Percentiles rank a stretch among this genome's conserved stretches.
Evolutionary conservation across 139 green algal genomes (phyloP).

Genomic region (Chlorella sp.): DNA sequence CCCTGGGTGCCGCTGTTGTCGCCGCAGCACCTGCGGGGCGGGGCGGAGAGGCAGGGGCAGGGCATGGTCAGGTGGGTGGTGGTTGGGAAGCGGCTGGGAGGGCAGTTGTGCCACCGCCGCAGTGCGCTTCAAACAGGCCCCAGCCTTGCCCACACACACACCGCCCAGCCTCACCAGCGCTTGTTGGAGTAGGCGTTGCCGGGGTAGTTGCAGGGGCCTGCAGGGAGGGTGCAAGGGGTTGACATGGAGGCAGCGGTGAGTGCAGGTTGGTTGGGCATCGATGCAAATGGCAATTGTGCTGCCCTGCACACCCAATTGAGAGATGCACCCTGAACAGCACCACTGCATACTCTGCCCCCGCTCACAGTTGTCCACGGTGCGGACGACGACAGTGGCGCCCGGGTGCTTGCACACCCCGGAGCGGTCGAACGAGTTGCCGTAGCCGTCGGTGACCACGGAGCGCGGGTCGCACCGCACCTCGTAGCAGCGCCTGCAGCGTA

Average conservation of each 20-base stretch:
- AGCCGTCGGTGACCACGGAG: slow-evolving; percentile 22
- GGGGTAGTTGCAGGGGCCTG: slow-evolving; percentile 50
- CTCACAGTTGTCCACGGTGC: slow-evolving; percentile 43
- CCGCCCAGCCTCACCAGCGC: slow-evolving; percentile 39
- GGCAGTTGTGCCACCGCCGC: too few species aligned
- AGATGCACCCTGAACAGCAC: too few species aligned
- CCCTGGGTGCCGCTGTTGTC: slow-evolving; percentile 28
- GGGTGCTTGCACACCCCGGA: not conserved
- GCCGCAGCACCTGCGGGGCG: slow-evolving; percentile 35
- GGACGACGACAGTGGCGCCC: slow-evolving; percentile 25
- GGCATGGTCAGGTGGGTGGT: too few species aligned
- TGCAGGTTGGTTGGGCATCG: not conserved
- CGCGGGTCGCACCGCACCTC: slow-evolving; percentile 37
- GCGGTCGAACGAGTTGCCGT: not conserved
- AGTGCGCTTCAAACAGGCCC: too few species aligned
- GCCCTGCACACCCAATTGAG: too few species aligned
- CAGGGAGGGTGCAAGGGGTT: too few species aligned
- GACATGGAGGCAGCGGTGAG: too few species aligned
- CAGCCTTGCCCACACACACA: too few species aligned
- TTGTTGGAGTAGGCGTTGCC: slow-evolving; percentile 53
- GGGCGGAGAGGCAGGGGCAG: too few species aligned
- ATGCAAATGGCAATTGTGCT: too few species aligned
- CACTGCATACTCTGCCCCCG: too few species aligned
- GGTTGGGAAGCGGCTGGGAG: too few species aligned
- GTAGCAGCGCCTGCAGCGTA: slow-evolving; percentile 40